Percentiles rank a stretch among this genome's conserved stretches.
Evolutionary conservation across 2,329 filamentous ascomycete genomes (phyloP).

Genomic region (Ampelomyces quisqualis): DNA sequence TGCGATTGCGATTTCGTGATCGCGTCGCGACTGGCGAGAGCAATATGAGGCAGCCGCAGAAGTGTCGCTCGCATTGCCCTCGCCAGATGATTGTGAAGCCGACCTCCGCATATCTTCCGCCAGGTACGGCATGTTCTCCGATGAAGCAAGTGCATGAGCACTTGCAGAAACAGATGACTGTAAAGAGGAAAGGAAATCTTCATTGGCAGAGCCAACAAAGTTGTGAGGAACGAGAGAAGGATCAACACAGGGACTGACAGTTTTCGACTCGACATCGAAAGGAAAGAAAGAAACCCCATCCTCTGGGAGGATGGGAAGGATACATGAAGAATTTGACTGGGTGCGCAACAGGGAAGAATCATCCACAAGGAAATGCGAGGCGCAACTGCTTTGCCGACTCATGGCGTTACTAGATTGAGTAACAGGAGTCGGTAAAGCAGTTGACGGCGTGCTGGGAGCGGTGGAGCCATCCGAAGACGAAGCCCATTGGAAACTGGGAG

Average conservation of each 20-base stretch:
- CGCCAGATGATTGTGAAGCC: slow-evolving; percentile 43
- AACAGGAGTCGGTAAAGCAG: slow-evolving; percentile 42
- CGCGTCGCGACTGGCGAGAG: slow-evolving; percentile 51
- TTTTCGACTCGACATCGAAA: slow-evolving; percentile 37
- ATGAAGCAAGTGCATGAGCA: slow-evolving; percentile 38
- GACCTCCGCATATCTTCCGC: slow-evolving; percentile 55
- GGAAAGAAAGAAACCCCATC: slow-evolving; percentile 41
- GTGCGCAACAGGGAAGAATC: slow-evolving; percentile 49
- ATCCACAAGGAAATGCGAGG: slow-evolving; percentile 45
- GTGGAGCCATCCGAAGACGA: slow-evolving; percentile 36
- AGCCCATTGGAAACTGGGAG: slow-evolving; percentile 35
- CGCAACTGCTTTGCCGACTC: slow-evolving; percentile 51
- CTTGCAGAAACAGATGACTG: slow-evolving; percentile 32
- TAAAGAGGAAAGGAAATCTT: slow-evolving; percentile 37
- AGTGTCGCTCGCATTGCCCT: slow-evolving; percentile 46
- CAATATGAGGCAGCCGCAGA: slow-evolving; percentile 48
- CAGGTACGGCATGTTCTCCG: slow-evolving; percentile 35
- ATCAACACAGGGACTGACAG: slow-evolving; percentile 35
- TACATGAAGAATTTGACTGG: slow-evolving; percentile 45
- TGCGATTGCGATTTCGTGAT: slow-evolving; percentile 52
- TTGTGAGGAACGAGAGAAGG: slow-evolving; percentile 31
- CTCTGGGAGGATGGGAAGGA: slow-evolving; percentile 40
- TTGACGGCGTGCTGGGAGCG: slow-evolving; percentile 41
- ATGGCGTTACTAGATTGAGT: slow-evolving; percentile 44
- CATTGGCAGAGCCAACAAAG: slow-evolving; percentile 42